Evolutionary conservation across 208 protist species (phyloP), one percentile per base, ranked within the genome.

Genomic region (Herpetomonas samuelpessoai): DNA sequence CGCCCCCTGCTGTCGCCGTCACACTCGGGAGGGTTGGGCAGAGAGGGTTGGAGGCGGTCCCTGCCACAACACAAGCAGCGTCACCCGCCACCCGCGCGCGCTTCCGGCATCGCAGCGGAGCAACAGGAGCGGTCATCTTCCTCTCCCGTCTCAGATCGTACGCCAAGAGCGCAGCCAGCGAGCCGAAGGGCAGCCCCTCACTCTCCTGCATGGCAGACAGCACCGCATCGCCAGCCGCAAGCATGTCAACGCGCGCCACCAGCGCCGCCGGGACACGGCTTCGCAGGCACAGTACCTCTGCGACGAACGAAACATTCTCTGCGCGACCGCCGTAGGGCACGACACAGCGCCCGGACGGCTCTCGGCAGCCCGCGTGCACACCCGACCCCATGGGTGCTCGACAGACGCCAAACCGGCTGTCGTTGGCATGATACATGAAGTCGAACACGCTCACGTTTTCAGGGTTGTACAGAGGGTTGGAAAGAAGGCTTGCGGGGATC

Each of bases 321-420:
- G 74, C 73, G 35, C 38, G n/a, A 18, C 81, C 81, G 21, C 69
- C 73, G 65, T 83, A 87, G 21, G 81, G 76, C 6, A 87, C 54
- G 1, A 87, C 62, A 46, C 79, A 86, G 60, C 79, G 73, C 4
- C 75, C 76, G 1, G 73, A 66, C 28, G 72, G 69, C 63, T 80
- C 72, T 57, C 66, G 53, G 21, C 80, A 57, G 35, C 80, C 80
- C 6, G 76, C 59, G 41, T 81, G 72, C n/a, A 80, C 53, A 3
- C 61, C 56, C 18, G 31, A 65, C 18, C 80, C 72, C 1, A 73
- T 38, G 35, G 68, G 46, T 12, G 80, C 80, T 21, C 80, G 76
- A 18, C 45, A 67, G 3, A 87, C 65, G 10, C 58, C 68, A 39
- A 73, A 80, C 19, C 56, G 70, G 9, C 62, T 68, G 57, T 74